Conservation (phyloP, 192 early-diverging fungal species). For the Backusella australiensis region DNA sequence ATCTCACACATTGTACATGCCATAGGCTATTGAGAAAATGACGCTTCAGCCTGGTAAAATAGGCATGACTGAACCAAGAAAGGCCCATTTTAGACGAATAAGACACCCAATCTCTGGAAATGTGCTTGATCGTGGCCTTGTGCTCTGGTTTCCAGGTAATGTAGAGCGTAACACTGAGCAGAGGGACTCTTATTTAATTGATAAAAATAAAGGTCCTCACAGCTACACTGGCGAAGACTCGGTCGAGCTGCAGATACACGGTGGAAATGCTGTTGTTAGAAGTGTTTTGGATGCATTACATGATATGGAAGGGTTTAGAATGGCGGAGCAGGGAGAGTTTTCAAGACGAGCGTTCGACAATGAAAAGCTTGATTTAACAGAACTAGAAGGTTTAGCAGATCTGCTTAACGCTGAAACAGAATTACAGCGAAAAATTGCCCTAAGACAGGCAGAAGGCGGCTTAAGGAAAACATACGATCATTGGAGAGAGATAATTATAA, state of each 20-base stretch:
- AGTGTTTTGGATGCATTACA: constrained; percentile 55
- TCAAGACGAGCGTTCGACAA: constrained; percentile 71
- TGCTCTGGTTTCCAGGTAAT: constrained; percentile 56
- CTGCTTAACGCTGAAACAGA: constrained; percentile 80
- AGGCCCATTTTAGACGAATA: constrained; percentile 44
- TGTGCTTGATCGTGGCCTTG: constrained; percentile 58
- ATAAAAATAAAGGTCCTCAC: constrained; percentile 42
- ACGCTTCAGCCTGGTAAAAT: constrained; percentile 15
- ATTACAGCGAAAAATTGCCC: constrained; percentile 61
- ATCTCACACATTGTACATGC: background rate
- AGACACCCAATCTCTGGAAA: constrained; percentile 40
- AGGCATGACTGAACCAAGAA: constrained; percentile 38
- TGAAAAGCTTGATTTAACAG: constrained; percentile 70
- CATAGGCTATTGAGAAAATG: constrained; percentile 29
- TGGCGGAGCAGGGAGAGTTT: constrained; percentile 78
- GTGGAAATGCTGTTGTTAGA: constrained; percentile 65
- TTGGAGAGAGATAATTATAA: constrained; percentile 61
- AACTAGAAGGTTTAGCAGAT: constrained; percentile 72
- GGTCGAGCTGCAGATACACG: constrained; percentile 75
- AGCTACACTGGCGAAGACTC: constrained; percentile 79
- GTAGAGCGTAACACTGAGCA: background rate
- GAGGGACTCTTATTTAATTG: background rate
- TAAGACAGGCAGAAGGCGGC: constrained; percentile 70
- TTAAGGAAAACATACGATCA: constrained; percentile 57
- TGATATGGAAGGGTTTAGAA: constrained; percentile 45